Percentiles rank a stretch among this genome's conserved stretches.
phyloP scores from a whole-genome alignment of 257 asterid species.

The Sherardia arvensis region DNA sequence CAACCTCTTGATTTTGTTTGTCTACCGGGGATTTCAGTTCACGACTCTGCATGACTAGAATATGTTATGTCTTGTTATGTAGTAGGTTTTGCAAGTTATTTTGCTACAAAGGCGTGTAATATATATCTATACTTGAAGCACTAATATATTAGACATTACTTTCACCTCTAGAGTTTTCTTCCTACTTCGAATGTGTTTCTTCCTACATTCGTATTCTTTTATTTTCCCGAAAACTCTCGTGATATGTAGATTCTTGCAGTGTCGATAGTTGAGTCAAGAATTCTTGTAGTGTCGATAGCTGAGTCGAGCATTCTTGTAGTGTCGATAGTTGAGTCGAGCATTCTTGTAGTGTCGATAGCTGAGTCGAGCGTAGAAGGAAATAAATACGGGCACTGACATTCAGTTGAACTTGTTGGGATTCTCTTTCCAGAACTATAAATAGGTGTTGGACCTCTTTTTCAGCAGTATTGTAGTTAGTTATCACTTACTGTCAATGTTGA shows the following conservation, averaged over 20 bases:
- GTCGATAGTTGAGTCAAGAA: too few relatives aligned
- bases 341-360: background rate
- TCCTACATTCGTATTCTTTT: too few relatives aligned
- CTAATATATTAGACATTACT: too few relatives aligned
- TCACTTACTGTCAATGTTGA: background rate
- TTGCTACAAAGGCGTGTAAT: background rate
- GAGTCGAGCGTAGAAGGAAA: background rate
- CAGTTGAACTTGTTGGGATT: background rate
- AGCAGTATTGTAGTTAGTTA: background rate
- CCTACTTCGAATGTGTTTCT: too few relatives aligned
- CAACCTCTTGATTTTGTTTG: background rate
- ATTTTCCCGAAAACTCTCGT: too few relatives aligned
- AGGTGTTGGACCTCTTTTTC: background rate
- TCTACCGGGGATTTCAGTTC: background rate
- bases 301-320: too few relatives aligned
- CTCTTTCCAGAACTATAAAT: background rate
- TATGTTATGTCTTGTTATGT: background rate
- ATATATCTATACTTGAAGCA: too few relatives aligned
- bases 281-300: too few relatives aligned
- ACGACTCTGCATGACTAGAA: background rate
- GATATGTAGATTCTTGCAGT: too few relatives aligned
- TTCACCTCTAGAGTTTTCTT: too few relatives aligned
- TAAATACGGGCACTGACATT: background rate
- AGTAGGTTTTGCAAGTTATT: background rate
- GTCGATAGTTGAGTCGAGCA: too few relatives aligned